phyloP scores from a whole-genome alignment of 2,329 filamentous ascomycete genomes.

The Endoconidiophora polonica region DNA sequence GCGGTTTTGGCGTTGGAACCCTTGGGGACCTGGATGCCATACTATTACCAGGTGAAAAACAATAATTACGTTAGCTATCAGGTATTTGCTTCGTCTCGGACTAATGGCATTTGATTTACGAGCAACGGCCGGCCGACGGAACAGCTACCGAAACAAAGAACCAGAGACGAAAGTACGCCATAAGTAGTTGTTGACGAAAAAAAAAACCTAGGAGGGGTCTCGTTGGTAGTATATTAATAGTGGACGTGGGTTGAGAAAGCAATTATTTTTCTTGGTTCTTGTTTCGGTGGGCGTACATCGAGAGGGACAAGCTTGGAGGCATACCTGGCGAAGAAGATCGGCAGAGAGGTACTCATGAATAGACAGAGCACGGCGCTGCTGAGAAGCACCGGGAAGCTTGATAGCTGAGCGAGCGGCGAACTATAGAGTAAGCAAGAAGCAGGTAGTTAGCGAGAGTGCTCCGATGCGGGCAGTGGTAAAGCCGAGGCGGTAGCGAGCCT shows the following conservation, averaged over 20 bases:
- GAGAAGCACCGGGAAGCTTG: conserved; percentile 47
- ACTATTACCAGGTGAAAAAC: conserved; percentile 34
- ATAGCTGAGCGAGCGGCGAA: conserved; percentile 25
- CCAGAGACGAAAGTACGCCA: not conserved
- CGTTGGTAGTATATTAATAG: too few relatives aligned
- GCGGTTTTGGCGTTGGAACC: conserved; percentile 70
- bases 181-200: too few relatives aligned
- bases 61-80: conserved; percentile 11
- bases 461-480: conserved; percentile 8
- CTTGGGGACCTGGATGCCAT: conserved; percentile 85
- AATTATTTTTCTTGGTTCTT: too few relatives aligned
- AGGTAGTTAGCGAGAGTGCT: conserved; percentile 6
- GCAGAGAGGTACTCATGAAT: conserved; percentile 98
- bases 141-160: not conserved
- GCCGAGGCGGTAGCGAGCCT: conserved; percentile 13
- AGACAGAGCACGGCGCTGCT: conserved; percentile 78
- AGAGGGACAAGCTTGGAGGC: conserved; percentile 6
- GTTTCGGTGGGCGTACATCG: not conserved
- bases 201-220: too few relatives aligned
- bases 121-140: not conserved
- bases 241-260: too few relatives aligned
- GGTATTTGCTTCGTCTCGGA: conserved; percentile 1
- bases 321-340: conserved; percentile 65
- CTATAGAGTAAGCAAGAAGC: conserved; percentile 15
- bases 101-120: too few relatives aligned